Percentiles rank a stretch among this genome's conserved stretches.
phyloP scores from a whole-genome alignment of 1,284 basidiomycete species.

The Irpex sp. region DNA sequence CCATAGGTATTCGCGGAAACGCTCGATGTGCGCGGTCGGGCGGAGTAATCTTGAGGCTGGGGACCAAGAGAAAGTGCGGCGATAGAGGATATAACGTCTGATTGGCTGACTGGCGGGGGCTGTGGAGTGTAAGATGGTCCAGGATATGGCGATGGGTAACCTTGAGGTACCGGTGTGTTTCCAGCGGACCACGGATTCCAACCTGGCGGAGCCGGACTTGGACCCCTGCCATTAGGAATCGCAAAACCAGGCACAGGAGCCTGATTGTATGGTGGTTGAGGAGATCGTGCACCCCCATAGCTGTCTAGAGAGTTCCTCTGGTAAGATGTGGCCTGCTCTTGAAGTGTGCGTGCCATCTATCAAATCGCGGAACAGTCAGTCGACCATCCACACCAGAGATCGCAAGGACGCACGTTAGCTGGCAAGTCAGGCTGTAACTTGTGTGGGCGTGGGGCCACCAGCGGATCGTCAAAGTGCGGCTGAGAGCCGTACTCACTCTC shows the following conservation, averaged over 20 bases:
- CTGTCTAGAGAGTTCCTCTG: slow-evolving; percentile 12
- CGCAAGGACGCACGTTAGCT: slow-evolving; percentile 48
- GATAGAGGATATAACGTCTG: slow-evolving; percentile 18
- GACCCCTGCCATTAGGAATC: slow-evolving; percentile 12
- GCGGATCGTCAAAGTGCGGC: slow-evolving; percentile 55
- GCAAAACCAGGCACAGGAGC: slow-evolving; percentile 21
- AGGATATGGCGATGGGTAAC: slow-evolving; percentile 18
- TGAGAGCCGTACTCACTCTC: slow-evolving; percentile 21
- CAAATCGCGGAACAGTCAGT: slow-evolving; percentile 4
- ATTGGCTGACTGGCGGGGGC: slow-evolving; percentile 3
- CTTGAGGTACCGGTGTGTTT: slow-evolving; percentile 17
- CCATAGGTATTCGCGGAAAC: slow-evolving; percentile 9
- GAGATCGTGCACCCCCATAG: slow-evolving; percentile 5
- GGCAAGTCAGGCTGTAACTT: slow-evolving; percentile 58
- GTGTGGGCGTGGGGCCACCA: slow-evolving; percentile 68
- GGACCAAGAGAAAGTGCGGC: slow-evolving; percentile 17
- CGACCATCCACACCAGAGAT: slow-evolving; percentile 8
- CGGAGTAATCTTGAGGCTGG: slow-evolving; percentile 5
- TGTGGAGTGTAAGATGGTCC: slow-evolving; percentile 19
- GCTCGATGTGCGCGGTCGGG: background rate
- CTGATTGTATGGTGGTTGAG: slow-evolving; percentile 15
- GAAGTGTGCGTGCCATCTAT: slow-evolving; percentile 64
- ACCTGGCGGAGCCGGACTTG: slow-evolving; percentile 25
- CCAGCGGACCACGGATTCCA: slow-evolving; percentile 30
- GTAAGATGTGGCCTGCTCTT: slow-evolving; percentile 21